Evolutionary conservation across 2,329 filamentous ascomycete genomes (phyloP).

Genomic region (Didymella sp.): DNA sequence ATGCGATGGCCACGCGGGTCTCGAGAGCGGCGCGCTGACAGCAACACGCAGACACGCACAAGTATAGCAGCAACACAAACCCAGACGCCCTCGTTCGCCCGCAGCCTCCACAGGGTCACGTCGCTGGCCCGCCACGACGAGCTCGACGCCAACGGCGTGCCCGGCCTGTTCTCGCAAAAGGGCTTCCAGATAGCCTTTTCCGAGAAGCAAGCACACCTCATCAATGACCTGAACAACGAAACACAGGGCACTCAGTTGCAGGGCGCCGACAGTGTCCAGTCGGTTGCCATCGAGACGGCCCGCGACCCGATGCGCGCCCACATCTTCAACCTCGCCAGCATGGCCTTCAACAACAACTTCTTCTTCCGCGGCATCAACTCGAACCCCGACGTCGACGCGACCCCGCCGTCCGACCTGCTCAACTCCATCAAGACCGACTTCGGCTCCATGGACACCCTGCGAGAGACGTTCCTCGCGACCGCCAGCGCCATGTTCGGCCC

Average conservation of each 20-base stretch:
- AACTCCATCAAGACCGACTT: slow-evolving; percentile 72
- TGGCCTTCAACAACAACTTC: slow-evolving; percentile 91
- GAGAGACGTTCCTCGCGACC: slow-evolving; percentile 78
- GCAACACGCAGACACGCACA: slow-evolving; percentile 5
- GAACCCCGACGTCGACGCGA: slow-evolving; percentile 33
- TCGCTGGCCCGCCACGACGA: slow-evolving; percentile 55
- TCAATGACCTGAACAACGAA: slow-evolving; percentile 77
- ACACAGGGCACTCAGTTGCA: slow-evolving; percentile 72
- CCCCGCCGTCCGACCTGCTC: slow-evolving; percentile 60
- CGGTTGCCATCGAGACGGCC: slow-evolving; percentile 76
- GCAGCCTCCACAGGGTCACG: slow-evolving; percentile 56
- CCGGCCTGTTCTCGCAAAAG: slow-evolving; percentile 71
- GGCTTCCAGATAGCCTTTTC: slow-evolving; percentile 81
- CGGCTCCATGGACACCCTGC: slow-evolving; percentile 82
- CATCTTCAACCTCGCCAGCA: slow-evolving; percentile 94
- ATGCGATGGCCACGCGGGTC: slow-evolving; percentile 10
- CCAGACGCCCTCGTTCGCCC: slow-evolving; percentile 23
- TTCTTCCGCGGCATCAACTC: slow-evolving; percentile 70
- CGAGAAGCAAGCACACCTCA: slow-evolving; percentile 76
- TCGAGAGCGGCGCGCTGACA: slow-evolving; percentile 32
- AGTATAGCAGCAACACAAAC: background rate
- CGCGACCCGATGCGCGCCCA: slow-evolving; percentile 79
- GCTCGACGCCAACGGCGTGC: slow-evolving; percentile 64
- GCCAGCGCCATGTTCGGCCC: slow-evolving; percentile 94
- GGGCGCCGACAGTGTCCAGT: slow-evolving; percentile 66